Evolutionary conservation across 495 filamentous ascomycete species (phyloP).

Genomic region (Jackrogersella multiformis): DNA sequence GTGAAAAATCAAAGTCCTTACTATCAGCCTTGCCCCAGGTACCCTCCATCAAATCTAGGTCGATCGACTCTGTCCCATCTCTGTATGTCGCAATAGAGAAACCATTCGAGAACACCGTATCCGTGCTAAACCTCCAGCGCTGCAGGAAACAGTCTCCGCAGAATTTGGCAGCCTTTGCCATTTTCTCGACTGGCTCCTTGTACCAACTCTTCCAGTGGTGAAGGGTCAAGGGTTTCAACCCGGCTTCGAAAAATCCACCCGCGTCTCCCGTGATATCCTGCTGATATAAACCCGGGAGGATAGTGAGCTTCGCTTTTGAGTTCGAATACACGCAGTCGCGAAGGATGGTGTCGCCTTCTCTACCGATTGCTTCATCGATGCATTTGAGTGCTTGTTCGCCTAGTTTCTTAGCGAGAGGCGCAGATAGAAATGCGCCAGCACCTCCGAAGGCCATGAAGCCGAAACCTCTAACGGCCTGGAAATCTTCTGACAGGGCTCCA

Average conservation of each 20-base stretch:
- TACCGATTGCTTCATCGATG: conserved; percentile 58
- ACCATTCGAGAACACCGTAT: conserved; percentile 69
- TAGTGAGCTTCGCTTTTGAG: conserved; percentile 63
- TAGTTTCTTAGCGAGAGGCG: conserved; percentile 65
- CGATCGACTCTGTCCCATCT: conserved; percentile 55
- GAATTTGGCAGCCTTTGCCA: conserved; percentile 63
- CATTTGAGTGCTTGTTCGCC: conserved; percentile 64
- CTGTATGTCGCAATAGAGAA: conserved; percentile 68
- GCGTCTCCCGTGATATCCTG: conserved; percentile 69
- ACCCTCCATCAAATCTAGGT: conserved; percentile 67
- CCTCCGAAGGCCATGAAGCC: conserved; percentile 76
- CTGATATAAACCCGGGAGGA: conserved; percentile 68
- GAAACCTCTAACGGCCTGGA: conserved; percentile 64
- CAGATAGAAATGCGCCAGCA: conserved; percentile 72
- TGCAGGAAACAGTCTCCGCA: conserved; percentile 71
- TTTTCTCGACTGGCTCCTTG: conserved; percentile 62
- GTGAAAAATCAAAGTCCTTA: conserved; percentile 56
- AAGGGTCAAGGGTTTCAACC: conserved; percentile 64
- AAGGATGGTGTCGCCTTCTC: conserved; percentile 68
- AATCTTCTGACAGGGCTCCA: conserved; percentile 71
- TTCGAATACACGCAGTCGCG: conserved; percentile 68
- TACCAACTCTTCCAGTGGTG: conserved; percentile 72
- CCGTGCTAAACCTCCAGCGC: conserved; percentile 67
- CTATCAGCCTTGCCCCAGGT: conserved; percentile 66
- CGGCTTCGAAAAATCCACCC: conserved; percentile 71